Evolutionary conservation across 306 rosid species (phyloP).

Genomic region (Astragalus glycyphyllos): DNA sequence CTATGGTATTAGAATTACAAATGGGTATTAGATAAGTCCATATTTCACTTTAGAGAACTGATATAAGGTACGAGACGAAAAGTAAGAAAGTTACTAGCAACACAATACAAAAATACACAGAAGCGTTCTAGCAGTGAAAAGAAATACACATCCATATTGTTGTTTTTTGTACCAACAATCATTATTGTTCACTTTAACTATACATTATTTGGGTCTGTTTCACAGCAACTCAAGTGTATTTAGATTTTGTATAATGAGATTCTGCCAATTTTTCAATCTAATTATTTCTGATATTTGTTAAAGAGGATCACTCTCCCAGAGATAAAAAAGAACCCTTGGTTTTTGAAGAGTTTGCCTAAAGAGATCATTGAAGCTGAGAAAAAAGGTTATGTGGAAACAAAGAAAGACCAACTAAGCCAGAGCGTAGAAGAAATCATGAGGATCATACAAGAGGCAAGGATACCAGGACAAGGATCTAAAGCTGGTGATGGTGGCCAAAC

Average conservation of each 20-base stretch:
- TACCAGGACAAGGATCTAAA: constrained; percentile 70
- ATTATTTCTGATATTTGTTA: constrained; percentile 38
- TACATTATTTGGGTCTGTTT: not conserved
- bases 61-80: no score
- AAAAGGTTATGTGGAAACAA: constrained; percentile 52
- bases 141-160: no score
- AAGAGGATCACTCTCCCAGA: constrained; percentile 87
- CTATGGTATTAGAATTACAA: not conserved
- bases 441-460: constrained; percentile 79
- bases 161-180: no score
- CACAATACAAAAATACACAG: no score
- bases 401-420: constrained; percentile 59
- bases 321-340: constrained; percentile 89
- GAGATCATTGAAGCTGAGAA: constrained; percentile 80
- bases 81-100: no score
- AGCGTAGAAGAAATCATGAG: constrained; percentile 76
- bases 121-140: no score
- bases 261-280: not conserved
- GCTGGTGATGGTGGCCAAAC: constrained; percentile 49
- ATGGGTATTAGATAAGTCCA: constrained; percentile 2
- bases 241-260: constrained; percentile 7
- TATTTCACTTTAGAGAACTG: constrained; percentile 19
- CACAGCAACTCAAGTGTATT: constrained; percentile 16
- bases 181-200: constrained; percentile 35
- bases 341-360: constrained; percentile 78